phyloP scores from a whole-genome alignment of 495 filamentous ascomycete species.

The Astrothelium macrocarpum region DNA sequence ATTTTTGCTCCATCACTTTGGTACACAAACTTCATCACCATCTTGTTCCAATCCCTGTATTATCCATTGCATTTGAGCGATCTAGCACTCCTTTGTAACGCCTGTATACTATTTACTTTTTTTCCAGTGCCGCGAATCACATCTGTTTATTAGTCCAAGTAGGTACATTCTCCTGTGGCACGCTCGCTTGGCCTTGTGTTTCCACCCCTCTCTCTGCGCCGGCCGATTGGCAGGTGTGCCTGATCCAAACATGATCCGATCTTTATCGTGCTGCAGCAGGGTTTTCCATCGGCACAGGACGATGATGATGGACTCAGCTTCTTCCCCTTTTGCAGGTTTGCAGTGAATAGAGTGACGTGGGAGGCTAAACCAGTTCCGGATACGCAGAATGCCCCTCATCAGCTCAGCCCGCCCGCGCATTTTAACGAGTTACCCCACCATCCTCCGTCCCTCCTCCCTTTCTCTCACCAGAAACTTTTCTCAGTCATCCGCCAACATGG shows the following conservation, averaged over 20 bases:
- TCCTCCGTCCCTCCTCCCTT: slow-evolving; percentile 21
- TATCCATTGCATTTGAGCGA: slow-evolving; percentile 2
- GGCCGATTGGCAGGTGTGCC: neutral
- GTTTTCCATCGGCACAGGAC: neutral
- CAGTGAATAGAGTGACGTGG: slow-evolving; percentile 5
- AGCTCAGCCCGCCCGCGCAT: slow-evolving; percentile 7
- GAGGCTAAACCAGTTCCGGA: neutral
- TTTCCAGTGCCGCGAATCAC: neutral
- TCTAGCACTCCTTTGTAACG: neutral
- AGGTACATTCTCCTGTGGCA: neutral
- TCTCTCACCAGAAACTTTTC: slow-evolving; percentile 50
- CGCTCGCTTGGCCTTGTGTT: neutral
- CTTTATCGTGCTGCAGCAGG: neutral
- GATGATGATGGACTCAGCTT: neutral
- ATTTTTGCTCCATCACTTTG: neutral
- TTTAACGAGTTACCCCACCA: slow-evolving; percentile 15
- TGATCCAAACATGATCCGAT: neutral
- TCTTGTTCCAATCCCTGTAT: slow-evolving; percentile 1
- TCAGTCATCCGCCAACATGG: slow-evolving; percentile 55
- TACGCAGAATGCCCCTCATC: neutral
- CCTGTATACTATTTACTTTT: neutral
- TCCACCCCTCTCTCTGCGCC: neutral
- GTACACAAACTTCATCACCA: neutral
- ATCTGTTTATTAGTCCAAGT: neutral
- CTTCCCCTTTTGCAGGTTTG: neutral